Conservation (phyloP, 2,329 filamentous ascomycete species). For the Daldinia sp. region DNA sequence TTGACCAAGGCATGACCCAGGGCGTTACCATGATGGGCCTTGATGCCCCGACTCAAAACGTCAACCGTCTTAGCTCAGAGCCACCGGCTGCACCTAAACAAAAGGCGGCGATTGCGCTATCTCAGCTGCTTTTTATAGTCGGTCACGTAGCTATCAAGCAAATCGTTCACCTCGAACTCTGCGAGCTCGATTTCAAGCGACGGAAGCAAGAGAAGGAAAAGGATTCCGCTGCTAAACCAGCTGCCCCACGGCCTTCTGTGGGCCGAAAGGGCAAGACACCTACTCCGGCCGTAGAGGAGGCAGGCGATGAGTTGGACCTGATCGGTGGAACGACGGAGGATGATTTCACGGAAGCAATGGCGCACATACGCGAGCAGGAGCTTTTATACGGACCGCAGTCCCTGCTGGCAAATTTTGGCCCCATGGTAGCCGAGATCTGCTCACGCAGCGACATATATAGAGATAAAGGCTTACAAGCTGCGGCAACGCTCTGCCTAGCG, state of each 20-base stretch:
- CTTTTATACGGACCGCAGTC: slow-evolving; percentile 83
- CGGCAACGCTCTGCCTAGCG: slow-evolving; percentile 92
- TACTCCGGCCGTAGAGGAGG: slow-evolving; percentile 65
- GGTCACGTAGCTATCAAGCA: slow-evolving; percentile 98
- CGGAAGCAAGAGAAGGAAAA: slow-evolving; percentile 92
- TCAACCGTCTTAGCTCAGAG: slow-evolving; percentile 48
- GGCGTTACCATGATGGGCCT: slow-evolving; percentile 49
- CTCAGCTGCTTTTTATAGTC: slow-evolving; percentile 93
- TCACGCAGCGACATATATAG: slow-evolving; percentile 93
- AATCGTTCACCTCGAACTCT: slow-evolving; percentile 97
- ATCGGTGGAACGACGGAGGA: slow-evolving; percentile 97
- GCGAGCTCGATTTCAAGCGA: slow-evolving; percentile 97
- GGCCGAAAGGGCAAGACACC: slow-evolving; percentile 50
- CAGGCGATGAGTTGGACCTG: slow-evolving; percentile 90
- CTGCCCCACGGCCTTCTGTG: slow-evolving; percentile 51
- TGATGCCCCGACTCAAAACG: slow-evolving; percentile 51
- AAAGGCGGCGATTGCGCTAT: slow-evolving; percentile 80
- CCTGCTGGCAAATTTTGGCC: slow-evolving; percentile 89
- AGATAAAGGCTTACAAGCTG: slow-evolving; percentile 89
- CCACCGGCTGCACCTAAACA: slow-evolving; percentile 64
- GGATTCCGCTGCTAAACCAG: slow-evolving; percentile 59
- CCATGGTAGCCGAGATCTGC: slow-evolving; percentile 92
- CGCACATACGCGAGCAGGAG: slow-evolving; percentile 85
- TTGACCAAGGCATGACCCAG: slow-evolving; percentile 54
- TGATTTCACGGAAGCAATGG: slow-evolving; percentile 89